Evolutionary conservation across 257 asterid genomes (phyloP), one percentile per base, ranked within the genome.

Genomic region (Plantago ovata): DNA sequence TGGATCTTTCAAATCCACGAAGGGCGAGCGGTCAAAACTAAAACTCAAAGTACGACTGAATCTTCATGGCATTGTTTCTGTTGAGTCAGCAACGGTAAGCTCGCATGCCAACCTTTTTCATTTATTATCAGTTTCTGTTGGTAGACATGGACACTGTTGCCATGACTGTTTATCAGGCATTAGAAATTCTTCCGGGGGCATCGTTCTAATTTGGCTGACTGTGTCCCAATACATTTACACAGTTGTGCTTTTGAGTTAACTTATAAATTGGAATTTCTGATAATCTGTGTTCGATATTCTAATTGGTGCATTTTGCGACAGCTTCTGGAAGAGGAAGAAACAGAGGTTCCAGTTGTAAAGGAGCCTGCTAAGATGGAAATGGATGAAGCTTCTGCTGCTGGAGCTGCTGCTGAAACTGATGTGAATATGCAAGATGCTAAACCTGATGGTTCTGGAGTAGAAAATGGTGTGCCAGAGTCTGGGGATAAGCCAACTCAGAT

Each of bases 241-340:
- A n/a, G n/a, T n/a, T n/a, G n/a, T n/a, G n/a, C n/a, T n/a, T n/a
- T n/a, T n/a, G 3, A 28, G 36, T 28, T 28, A 6, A 28, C 4
- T 28, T 28, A 6, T 28, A 28, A 28, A 0, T 28, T 6, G 6
- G 36, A 28, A 28, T 8, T 28, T 28, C 6, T 8, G 2, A 28
- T 6, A 28, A 28, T 28, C 36, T 8, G 7, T 28, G 4, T 28
- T 28, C 6, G 6, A 5, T 0, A 49, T 10, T 43, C 19, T 50
- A 11, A 39, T 12, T 5, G 14, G 38, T 51, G 15, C 18, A 18
- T 61, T 39, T 50, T 69, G 39, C 40, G 23, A 56, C 76, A 93
- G 99, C 87, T 93, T 36, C 67, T 93, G 72, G 99, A 93, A 69
- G 99, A 84, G 81, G 98, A 93, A 56, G 99, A 86, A 70, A 57